These are phyloP conservation scores for Jatropha multifida DNA, from an alignment of 441 rosid genomes.

Conservation along the genomic window DNA sequence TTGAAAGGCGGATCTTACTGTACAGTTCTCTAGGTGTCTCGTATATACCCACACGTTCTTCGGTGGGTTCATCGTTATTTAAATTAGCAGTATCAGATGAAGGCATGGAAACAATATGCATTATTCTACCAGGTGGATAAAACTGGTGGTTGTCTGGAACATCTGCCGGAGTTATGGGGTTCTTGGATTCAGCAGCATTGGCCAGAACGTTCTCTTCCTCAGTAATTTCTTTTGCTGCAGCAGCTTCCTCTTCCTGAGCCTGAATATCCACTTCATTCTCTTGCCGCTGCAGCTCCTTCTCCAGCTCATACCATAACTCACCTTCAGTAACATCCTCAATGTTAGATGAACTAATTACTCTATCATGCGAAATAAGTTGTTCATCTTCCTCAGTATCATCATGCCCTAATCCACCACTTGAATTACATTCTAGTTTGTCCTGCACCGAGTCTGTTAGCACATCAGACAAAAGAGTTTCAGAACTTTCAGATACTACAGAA, in stretches of 20 bases:
- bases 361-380: slow-evolving; percentile 43
- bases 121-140: slow-evolving; percentile 85
- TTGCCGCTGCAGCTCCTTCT: slow-evolving; percentile 76
- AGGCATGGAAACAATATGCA: slow-evolving; percentile 67
- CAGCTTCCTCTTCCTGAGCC: slow-evolving; percentile 77
- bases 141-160: slow-evolving; percentile 64
- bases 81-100: slow-evolving; percentile 32
- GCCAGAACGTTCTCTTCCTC: slow-evolving; percentile 65
- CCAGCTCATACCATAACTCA: slow-evolving; percentile 82
- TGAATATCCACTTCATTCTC: slow-evolving; percentile 50
- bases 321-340: slow-evolving; percentile 65
- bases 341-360: slow-evolving; percentile 36
- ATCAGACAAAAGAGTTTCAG: slow-evolving; percentile 41
- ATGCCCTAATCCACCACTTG: slow-evolving; percentile 47
- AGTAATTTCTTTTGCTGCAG: slow-evolving; percentile 66
- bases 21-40: slow-evolving; percentile 89
- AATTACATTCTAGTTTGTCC: slow-evolving; percentile 37
- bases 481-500: slow-evolving; percentile 45
- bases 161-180: slow-evolving; percentile 37
- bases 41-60: slow-evolving; percentile 55
- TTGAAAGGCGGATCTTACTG: slow-evolving; percentile 84
- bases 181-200: slow-evolving; percentile 41
- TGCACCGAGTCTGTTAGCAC: slow-evolving; percentile 31
- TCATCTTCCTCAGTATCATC: slow-evolving; percentile 74
- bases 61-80: slow-evolving; percentile 23